Conservation (phyloP, 2,329 filamentous ascomycete species). For the Penicillium sp. region DNA sequence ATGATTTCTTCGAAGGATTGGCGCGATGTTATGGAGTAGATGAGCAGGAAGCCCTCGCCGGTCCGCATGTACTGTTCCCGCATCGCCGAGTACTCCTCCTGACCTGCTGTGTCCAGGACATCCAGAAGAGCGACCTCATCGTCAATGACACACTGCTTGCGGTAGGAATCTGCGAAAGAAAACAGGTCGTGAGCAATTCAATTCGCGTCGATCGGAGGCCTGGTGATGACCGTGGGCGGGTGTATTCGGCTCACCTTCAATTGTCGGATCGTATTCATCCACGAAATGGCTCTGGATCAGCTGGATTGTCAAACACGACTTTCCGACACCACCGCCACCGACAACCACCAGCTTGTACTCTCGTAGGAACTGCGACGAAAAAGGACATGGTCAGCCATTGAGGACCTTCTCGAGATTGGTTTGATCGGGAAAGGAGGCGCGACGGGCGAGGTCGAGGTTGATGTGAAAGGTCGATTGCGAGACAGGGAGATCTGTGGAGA, state of each 20-base stretch:
- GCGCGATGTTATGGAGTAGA: constrained; percentile 96
- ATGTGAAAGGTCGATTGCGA: background rate
- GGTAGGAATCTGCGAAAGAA: constrained; percentile 77
- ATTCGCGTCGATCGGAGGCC: background rate
- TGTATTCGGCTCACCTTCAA: constrained; percentile 66
- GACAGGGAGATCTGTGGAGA: background rate
- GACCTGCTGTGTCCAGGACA: constrained; percentile 94
- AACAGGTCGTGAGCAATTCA: constrained; percentile 13
- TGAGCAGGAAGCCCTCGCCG: constrained; percentile 93
- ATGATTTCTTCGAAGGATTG: constrained; percentile 98
- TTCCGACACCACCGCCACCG: constrained; percentile 96
- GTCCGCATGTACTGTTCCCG: constrained; percentile 99
- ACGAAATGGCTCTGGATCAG: constrained; percentile 95
- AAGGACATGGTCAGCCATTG: constrained; percentile 22
- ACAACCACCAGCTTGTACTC: constrained; percentile 97
- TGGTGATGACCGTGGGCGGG: background rate
- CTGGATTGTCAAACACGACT: constrained; percentile 98
- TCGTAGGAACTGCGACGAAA: constrained; percentile 65
- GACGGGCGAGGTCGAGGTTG: background rate
- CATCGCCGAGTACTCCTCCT: constrained; percentile 99
- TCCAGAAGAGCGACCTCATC: constrained; percentile 97
- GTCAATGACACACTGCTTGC: constrained; percentile 99
- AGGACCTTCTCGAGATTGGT: background rate
- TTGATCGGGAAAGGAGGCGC: background rate
- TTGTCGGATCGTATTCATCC: constrained; percentile 98